phyloP scores from a whole-genome alignment of 2,329 filamentous ascomycete species.

The Moelleriella libera region DNA sequence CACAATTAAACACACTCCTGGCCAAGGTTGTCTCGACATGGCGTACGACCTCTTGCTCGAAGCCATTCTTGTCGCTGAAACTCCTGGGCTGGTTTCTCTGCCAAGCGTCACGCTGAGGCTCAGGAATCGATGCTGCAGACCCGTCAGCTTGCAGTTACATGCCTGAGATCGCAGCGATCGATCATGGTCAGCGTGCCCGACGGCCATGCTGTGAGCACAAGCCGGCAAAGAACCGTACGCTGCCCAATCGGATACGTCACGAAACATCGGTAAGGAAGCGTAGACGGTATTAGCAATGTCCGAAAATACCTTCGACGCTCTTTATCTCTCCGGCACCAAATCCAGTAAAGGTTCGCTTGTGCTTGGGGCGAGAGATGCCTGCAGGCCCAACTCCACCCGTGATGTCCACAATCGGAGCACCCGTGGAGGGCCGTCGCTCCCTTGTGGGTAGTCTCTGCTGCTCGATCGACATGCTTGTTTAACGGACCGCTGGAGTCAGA shows the following conservation, averaged over 20 bases:
- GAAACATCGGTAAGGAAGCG: not conserved
- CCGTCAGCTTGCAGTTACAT: not conserved
- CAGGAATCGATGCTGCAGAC: slow-evolving; percentile 58
- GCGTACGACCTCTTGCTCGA: slow-evolving; percentile 74
- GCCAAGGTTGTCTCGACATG: slow-evolving; percentile 96
- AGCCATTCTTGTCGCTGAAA: slow-evolving; percentile 70
- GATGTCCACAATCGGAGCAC: slow-evolving; percentile 75
- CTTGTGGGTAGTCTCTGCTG: slow-evolving; percentile 34
- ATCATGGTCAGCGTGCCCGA: no score
- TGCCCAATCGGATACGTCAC: not conserved
- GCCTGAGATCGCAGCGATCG: not conserved
- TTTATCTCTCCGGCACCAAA: slow-evolving; percentile 89
- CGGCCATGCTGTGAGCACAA: no score
- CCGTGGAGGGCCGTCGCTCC: slow-evolving; percentile 68
- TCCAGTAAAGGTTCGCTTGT: slow-evolving; percentile 92
- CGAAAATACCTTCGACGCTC: slow-evolving; percentile 62
- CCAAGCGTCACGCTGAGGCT: slow-evolving; percentile 74
- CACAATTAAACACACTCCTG: slow-evolving; percentile 94
- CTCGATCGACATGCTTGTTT: slow-evolving; percentile 17
- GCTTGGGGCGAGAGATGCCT: slow-evolving; percentile 79
- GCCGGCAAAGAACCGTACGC: no score
- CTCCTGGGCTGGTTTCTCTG: slow-evolving; percentile 46
- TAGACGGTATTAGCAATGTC: no score
- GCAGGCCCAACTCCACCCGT: slow-evolving; percentile 74
- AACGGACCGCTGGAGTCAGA: no score